Evolutionary conservation across 2,329 filamentous ascomycete species (phyloP).

Genomic region (Venturia carpophila): DNA sequence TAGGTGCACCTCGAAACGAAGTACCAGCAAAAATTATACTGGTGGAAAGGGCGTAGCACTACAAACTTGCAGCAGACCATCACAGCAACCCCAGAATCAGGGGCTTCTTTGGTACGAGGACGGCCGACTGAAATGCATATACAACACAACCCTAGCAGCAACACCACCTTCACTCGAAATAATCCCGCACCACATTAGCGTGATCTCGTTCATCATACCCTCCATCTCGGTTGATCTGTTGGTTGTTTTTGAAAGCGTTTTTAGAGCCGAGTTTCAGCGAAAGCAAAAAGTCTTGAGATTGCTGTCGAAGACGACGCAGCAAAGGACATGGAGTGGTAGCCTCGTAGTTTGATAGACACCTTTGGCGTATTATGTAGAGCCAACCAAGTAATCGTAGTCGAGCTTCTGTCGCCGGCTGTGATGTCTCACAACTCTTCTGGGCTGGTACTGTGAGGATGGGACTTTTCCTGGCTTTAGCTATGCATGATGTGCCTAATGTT

Average conservation of each 20-base stretch:
- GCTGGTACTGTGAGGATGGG: too few species aligned
- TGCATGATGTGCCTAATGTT: not conserved
- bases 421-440: not conserved
- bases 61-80: not conserved
- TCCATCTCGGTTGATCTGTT: constrained; percentile 4
- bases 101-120: not conserved
- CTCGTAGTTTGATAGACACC: constrained; percentile 5
- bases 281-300: constrained; percentile 8
- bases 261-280: not conserved
- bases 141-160: not conserved
- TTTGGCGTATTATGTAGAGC: not conserved
- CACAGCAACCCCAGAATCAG: not conserved
- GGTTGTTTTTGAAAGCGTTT: constrained; percentile 10
- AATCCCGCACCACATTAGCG: not conserved
- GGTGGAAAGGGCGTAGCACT: not conserved
- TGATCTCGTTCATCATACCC: not conserved
- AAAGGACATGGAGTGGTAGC: not conserved
- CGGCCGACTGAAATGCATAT: not conserved
- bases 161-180: constrained; percentile 12
- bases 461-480: not conserved
- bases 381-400: not conserved
- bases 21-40: constrained; percentile 23
- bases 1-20: constrained; percentile 20
- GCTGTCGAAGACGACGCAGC: not conserved
- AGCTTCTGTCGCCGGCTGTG: not conserved